Conservation (phyloP, 441 rosid species). For the Gossypium gossypioides region DNA sequence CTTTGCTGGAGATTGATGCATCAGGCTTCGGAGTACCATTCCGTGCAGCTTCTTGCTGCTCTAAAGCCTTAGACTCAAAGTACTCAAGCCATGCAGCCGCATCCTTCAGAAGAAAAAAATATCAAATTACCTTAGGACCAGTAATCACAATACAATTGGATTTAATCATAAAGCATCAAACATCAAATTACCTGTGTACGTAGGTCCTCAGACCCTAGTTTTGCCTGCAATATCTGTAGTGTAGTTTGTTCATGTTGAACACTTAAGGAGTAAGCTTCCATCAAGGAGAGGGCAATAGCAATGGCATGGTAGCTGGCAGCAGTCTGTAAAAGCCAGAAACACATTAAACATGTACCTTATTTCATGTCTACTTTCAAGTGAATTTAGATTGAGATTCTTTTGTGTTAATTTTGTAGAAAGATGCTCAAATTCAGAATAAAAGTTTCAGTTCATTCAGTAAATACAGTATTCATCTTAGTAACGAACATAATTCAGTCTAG, state of each 20-base stretch:
- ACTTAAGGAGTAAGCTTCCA: slow-evolving; percentile 67
- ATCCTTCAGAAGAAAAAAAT: slow-evolving; percentile 36
- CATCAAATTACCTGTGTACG: slow-evolving; percentile 50
- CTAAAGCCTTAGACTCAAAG: slow-evolving; percentile 70
- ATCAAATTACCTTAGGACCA: slow-evolving; percentile 8
- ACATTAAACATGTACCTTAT: slow-evolving; percentile 7
- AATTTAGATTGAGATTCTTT: neutral
- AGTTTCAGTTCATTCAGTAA: neutral
- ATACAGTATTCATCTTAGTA: neutral
- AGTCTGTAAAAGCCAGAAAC: slow-evolving; percentile 42
- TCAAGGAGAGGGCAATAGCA: slow-evolving; percentile 72
- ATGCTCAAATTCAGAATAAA: neutral
- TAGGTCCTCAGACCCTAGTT: slow-evolving; percentile 66
- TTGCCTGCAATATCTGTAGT: slow-evolving; percentile 67
- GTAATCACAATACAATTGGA: neutral
- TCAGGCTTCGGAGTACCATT: slow-evolving; percentile 78
- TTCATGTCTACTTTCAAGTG: neutral
- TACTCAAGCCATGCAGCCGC: slow-evolving; percentile 86
- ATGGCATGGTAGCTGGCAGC: slow-evolving; percentile 86
- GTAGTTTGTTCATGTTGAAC: slow-evolving; percentile 83
- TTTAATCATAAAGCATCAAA: slow-evolving; percentile 3
- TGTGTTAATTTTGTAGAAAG: neutral
- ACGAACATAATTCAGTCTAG: neutral
- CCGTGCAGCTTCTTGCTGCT: slow-evolving; percentile 84
- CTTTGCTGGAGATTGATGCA: slow-evolving; percentile 79